phyloP scores from a whole-genome alignment of 169 alveolate genomes.

The Theileria annulata region DNA sequence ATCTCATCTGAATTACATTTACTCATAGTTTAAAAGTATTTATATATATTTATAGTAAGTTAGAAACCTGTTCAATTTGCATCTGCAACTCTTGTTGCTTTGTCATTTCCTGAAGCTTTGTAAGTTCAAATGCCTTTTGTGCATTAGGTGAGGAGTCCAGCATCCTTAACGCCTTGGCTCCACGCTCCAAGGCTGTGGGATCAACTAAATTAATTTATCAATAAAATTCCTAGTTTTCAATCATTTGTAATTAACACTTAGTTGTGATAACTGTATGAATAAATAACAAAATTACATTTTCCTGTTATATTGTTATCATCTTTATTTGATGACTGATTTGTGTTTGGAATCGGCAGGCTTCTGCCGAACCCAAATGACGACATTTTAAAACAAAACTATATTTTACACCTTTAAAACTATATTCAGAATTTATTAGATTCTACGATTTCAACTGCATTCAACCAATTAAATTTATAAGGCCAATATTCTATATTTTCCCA shows the following conservation, averaged over 20 bases:
- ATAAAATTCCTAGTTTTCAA: too few species aligned
- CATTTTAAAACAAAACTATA: neutral
- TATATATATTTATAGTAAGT: neutral
- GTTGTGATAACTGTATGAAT: neutral
- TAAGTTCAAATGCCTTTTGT: slow-evolving; percentile 92
- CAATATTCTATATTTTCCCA: neutral
- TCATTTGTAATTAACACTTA: neutral
- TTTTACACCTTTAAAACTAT: neutral
- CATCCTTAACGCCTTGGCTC: slow-evolving; percentile 97
- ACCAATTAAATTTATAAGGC: neutral
- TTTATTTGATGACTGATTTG: slow-evolving; percentile 28
- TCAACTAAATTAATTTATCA: slow-evolving; percentile 77
- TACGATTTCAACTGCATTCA: neutral
- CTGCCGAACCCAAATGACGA: slow-evolving; percentile 22
- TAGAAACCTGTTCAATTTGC: slow-evolving; percentile 81
- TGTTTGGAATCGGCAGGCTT: slow-evolving; percentile 27
- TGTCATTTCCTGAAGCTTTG: slow-evolving; percentile 93
- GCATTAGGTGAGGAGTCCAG: slow-evolving; percentile 92
- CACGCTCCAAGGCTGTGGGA: slow-evolving; percentile 98
- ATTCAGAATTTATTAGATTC: neutral
- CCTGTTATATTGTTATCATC: slow-evolving; percentile 68
- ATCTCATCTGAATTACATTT: slow-evolving; percentile 56
- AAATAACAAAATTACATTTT: slow-evolving; percentile 20
- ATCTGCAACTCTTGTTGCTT: slow-evolving; percentile 91
- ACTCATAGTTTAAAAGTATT: neutral